Percentiles rank a stretch among this genome's conserved stretches.
phyloP scores from a whole-genome alignment of 352 stramenopile genomes.

The Globisporangium cederbergense region DNA sequence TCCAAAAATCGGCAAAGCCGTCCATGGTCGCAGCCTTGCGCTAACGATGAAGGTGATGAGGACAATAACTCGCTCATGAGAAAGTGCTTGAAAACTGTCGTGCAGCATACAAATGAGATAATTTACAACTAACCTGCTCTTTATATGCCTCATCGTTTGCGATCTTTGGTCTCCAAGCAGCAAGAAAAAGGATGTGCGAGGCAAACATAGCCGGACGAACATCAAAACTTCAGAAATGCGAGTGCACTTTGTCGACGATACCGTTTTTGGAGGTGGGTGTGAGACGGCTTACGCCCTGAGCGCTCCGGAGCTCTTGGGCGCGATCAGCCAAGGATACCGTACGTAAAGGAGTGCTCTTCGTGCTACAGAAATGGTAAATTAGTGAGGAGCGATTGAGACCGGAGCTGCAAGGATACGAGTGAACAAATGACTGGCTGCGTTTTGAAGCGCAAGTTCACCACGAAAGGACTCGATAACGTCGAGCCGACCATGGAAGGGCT shows the following conservation, averaged over 20 bases:
- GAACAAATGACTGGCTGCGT: too few relatives aligned
- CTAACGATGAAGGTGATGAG: not conserved
- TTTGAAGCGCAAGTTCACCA: too few relatives aligned
- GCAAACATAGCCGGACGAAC: not conserved
- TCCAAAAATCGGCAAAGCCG: too few relatives aligned
- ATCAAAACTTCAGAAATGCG: conserved; percentile 6
- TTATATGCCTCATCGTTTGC: not conserved
- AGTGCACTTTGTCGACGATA: conserved; percentile 5
- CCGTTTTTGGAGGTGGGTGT: not conserved
- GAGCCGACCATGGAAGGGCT: too few relatives aligned
- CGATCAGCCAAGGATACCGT: not conserved
- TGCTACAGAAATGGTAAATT: not conserved
- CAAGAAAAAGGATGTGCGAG: not conserved
- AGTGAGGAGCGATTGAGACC: not conserved
- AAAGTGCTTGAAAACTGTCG: not conserved
- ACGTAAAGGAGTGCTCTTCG: not conserved
- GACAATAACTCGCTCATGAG: not conserved
- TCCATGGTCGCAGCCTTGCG: too few relatives aligned
- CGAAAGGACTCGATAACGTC: too few relatives aligned
- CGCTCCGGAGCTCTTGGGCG: not conserved
- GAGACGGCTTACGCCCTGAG: not conserved
- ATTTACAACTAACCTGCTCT: not conserved
- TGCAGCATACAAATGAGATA: not conserved
- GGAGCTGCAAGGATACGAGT: too few relatives aligned
- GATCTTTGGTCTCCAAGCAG: not conserved